Percentiles rank a stretch among this genome's conserved stretches.
Evolutionary conservation across 2,329 filamentous ascomycete genomes (phyloP).

Genomic region (Berkeleyomyces rouxiae): DNA sequence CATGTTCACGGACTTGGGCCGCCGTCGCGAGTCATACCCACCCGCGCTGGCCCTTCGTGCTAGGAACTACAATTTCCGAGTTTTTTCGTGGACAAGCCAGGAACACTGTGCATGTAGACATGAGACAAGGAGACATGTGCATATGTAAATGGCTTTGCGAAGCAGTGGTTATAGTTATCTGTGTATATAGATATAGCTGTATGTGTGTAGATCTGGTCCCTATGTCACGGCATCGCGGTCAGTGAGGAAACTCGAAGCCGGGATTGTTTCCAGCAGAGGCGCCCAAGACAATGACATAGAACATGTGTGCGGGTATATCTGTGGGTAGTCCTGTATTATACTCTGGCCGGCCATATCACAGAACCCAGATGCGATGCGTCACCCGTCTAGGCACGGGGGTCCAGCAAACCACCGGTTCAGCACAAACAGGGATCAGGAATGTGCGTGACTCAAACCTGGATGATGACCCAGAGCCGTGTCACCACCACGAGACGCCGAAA

Average conservation of each 20-base stretch:
- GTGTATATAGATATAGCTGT: neutral
- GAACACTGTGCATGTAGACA: neutral
- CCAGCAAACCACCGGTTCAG: neutral
- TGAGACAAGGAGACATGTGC: neutral
- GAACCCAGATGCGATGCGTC: no score
- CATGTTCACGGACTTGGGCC: constrained; percentile 9
- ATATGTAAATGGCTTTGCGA: no score
- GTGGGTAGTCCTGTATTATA: neutral
- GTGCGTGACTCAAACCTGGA: constrained; percentile 11
- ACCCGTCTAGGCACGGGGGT: neutral
- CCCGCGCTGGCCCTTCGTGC: neutral
- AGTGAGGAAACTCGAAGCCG: no score
- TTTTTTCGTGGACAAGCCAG: neutral
- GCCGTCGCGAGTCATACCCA: constrained; percentile 11
- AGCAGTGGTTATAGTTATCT: no score
- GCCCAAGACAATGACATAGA: neutral
- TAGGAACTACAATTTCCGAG: neutral
- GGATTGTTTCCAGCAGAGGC: no score
- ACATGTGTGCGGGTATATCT: neutral
- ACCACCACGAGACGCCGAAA: neutral
- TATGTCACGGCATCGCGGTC: neutral
- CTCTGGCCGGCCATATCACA: neutral
- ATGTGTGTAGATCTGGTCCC: neutral
- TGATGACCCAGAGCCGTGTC: neutral
- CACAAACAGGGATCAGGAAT: constrained; percentile 8